These are phyloP conservation scores for Pestalotiopsis sp. DNA, from an alignment of 2,329 filamentous ascomycete genomes.

Conservation along the genomic window DNA sequence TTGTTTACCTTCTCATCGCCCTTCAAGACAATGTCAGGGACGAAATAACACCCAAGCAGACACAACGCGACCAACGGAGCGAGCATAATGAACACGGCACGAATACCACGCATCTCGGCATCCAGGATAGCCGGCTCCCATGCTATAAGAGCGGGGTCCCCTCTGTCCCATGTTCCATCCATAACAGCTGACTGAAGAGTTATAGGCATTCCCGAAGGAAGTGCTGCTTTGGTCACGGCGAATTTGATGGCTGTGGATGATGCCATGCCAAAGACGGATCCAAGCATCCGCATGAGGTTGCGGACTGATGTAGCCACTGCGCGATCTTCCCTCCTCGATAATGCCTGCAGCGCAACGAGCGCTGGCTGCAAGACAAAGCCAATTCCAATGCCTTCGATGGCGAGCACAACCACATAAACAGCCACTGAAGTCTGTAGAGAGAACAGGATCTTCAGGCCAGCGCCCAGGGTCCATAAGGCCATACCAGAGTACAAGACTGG, in stretches of 20 bases:
- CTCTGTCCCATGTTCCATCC: conserved; percentile 21
- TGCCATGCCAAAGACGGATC: conserved; percentile 26
- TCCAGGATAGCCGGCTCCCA: conserved; percentile 22
- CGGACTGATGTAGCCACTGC: conserved; percentile 30
- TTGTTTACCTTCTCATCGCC: conserved; percentile 9
- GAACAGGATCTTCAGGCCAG: conserved; percentile 28
- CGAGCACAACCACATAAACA: conserved; percentile 22
- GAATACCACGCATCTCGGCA: conserved; percentile 26
- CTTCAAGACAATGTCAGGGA: conserved; percentile 15
- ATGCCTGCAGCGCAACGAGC: conserved; percentile 30
- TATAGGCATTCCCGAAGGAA: conserved; percentile 16
- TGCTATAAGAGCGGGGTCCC: conserved; percentile 12
- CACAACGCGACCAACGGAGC: conserved; percentile 22
- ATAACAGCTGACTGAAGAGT: conserved; percentile 19
- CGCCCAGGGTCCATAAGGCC: conserved; percentile 26
- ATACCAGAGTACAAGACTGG: conserved; percentile 25
- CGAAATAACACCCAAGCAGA: conserved; percentile 18
- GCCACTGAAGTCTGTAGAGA: conserved; percentile 19
- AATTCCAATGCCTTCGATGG: conserved; percentile 30
- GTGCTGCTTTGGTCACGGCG: conserved; percentile 18
- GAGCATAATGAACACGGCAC: conserved; percentile 26
- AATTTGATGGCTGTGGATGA: conserved; percentile 20
- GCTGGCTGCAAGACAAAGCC: conserved; percentile 30
- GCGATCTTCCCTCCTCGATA: conserved; percentile 24
- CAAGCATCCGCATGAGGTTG: conserved; percentile 29